Evolutionary conservation across 345 rosid genomes (phyloP).

Genomic region (Hibiscus trionum): DNA sequence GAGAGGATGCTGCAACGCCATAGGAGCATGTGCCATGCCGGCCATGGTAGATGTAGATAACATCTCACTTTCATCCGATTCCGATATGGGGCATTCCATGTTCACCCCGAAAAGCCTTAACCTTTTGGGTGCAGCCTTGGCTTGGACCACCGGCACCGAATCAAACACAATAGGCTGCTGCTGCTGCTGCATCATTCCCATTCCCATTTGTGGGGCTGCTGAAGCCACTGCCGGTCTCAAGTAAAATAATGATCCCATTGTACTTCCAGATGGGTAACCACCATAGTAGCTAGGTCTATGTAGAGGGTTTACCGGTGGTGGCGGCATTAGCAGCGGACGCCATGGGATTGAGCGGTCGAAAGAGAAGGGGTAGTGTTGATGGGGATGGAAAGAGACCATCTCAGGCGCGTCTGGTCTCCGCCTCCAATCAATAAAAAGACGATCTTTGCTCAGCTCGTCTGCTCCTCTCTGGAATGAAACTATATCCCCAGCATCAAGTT

Average conservation of each 20-base stretch:
- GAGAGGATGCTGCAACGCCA: slow-evolving; percentile 14
- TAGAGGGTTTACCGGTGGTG: slow-evolving; percentile 14
- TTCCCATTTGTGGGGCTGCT: slow-evolving; percentile 22
- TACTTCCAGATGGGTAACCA: slow-evolving; percentile 17
- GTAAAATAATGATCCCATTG: slow-evolving; percentile 24
- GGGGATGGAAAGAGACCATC: slow-evolving; percentile 8
- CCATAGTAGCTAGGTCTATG: slow-evolving; percentile 17
- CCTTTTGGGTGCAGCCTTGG: slow-evolving; percentile 60
- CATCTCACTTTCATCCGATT: slow-evolving; percentile 23
- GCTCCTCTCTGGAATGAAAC: slow-evolving; percentile 65
- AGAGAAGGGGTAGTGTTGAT: slow-evolving; percentile 21
- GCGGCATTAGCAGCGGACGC: slow-evolving; percentile 39
- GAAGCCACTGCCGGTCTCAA: slow-evolving; percentile 14
- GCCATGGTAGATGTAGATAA: slow-evolving; percentile 26
- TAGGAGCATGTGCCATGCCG: slow-evolving; percentile 15
- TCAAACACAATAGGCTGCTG: slow-evolving; percentile 30
- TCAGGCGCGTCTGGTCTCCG: slow-evolving; percentile 36
- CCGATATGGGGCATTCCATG: slow-evolving; percentile 67
- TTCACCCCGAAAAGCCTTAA: slow-evolving; percentile 88
- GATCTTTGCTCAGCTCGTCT: slow-evolving; percentile 40
- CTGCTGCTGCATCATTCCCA: slow-evolving; percentile 21
- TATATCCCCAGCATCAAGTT: slow-evolving; percentile 67
- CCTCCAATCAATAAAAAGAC: slow-evolving; percentile 65
- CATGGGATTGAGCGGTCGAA: slow-evolving; percentile 29
- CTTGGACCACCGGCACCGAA: slow-evolving; percentile 61